Percentiles rank a stretch among this genome's conserved stretches.
phyloP scores from a whole-genome alignment of 2,329 filamentous ascomycete genomes.

The Aspergillus hortae region DNA sequence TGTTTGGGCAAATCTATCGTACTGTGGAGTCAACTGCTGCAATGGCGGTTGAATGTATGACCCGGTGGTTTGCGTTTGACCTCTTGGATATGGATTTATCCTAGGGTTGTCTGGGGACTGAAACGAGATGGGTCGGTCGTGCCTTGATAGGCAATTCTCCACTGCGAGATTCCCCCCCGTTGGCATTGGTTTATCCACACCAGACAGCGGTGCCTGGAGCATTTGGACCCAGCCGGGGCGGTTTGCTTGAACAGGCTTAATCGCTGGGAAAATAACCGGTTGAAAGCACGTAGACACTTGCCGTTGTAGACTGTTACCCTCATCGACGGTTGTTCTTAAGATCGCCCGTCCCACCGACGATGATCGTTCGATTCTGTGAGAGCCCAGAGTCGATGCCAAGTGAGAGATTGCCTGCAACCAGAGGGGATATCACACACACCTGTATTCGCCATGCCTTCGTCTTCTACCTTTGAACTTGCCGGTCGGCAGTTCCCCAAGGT shows the following conservation, averaged over 20 bases:
- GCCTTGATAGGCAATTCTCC: neutral
- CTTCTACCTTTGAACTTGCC: slow-evolving; percentile 16
- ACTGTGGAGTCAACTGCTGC: neutral
- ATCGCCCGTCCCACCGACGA: neutral
- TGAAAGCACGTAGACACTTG: neutral
- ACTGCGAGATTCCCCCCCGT: neutral
- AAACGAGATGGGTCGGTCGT: neutral
- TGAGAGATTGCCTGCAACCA: neutral
- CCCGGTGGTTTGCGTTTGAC: too few species aligned
- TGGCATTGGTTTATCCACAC: neutral
- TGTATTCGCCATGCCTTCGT: slow-evolving; percentile 9
- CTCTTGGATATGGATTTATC: neutral
- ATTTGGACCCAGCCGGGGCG: neutral
- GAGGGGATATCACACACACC: neutral
- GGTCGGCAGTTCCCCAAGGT: slow-evolving; percentile 20
- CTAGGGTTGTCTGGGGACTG: neutral
- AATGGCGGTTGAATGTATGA: too few species aligned
- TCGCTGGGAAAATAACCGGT: slow-evolving; percentile 6
- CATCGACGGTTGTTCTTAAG: slow-evolving; percentile 1
- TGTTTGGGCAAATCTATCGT: neutral
- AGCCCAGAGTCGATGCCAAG: too few species aligned
- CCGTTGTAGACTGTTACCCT: too few species aligned
- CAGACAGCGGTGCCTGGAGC: neutral
- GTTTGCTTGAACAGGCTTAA: neutral
- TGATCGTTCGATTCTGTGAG: neutral